These are phyloP conservation scores for Eremothecium gossypii DNA, from an alignment of 1,139 yeast genomes.

Conservation along the genomic window DNA sequence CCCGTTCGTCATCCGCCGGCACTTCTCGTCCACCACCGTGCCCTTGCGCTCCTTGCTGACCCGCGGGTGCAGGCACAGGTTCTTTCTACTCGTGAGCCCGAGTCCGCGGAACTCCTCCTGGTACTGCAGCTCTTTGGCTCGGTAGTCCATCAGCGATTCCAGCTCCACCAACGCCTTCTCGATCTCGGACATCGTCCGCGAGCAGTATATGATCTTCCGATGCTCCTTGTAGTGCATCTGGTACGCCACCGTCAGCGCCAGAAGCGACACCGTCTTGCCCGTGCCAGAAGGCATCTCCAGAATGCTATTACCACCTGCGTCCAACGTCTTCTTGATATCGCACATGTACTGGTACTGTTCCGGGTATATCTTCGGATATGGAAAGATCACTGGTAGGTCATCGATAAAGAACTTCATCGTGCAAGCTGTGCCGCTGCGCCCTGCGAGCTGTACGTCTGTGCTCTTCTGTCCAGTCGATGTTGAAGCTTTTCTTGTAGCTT, in stretches of 20 bases:
- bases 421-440: too few species aligned
- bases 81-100: slow-evolving; percentile 90
- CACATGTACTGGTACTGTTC: slow-evolving; percentile 98
- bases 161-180: slow-evolving; percentile 96
- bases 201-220: slow-evolving; percentile 87
- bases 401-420: slow-evolving; percentile 63
- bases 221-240: slow-evolving; percentile 95
- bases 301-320: slow-evolving; percentile 96
- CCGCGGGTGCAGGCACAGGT: slow-evolving; percentile 81
- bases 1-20: slow-evolving; percentile 91
- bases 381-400: slow-evolving; percentile 89
- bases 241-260: slow-evolving; percentile 87
- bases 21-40: slow-evolving; percentile 88
- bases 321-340: slow-evolving; percentile 85
- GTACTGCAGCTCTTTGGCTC: slow-evolving; percentile 73
- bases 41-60: slow-evolving; percentile 88
- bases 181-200: slow-evolving; percentile 99
- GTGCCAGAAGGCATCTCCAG: slow-evolving; percentile 99
- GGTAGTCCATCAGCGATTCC: slow-evolving; percentile 75
- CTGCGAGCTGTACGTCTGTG: too few species aligned
- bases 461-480: too few species aligned
- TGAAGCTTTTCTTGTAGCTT: too few species aligned
- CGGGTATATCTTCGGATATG: slow-evolving; percentile 95
- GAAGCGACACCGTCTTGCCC: slow-evolving; percentile 87
- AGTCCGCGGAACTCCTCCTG: slow-evolving; percentile 85